These are phyloP conservation scores for Martensiomyces pterosporus DNA, from an alignment of 192 early-diverging fungal species.

Conservation along the genomic window DNA sequence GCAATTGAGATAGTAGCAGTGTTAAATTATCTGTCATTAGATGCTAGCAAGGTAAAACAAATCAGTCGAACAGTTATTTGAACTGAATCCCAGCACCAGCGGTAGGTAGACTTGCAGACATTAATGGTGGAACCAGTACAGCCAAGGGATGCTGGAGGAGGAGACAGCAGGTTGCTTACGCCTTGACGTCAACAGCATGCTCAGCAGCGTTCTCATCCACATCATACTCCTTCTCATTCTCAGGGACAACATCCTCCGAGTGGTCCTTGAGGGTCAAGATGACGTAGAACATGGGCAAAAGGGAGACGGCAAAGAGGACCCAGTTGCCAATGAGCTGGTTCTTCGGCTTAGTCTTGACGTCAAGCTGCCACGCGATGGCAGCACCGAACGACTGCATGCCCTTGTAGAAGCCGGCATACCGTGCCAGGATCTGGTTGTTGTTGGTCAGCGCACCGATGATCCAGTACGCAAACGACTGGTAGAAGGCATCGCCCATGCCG, in stretches of 20 bases:
- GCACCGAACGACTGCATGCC: slow-evolving; percentile 63
- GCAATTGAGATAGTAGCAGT: too few species aligned
- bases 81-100: too few species aligned
- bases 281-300: slow-evolving; percentile 34
- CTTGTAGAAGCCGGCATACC: slow-evolving; percentile 76
- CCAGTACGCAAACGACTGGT: slow-evolving; percentile 69
- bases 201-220: background rate
- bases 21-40: too few species aligned
- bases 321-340: background rate
- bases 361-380: slow-evolving; percentile 55
- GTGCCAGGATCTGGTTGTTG: slow-evolving; percentile 55
- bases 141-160: too few species aligned
- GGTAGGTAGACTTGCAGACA: too few species aligned
- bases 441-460: slow-evolving; percentile 72
- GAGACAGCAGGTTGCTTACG: too few species aligned
- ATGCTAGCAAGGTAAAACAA: too few species aligned
- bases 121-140: too few species aligned
- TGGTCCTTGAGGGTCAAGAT: slow-evolving; percentile 29
- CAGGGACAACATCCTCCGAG: background rate
- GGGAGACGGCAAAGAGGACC: slow-evolving; percentile 6
- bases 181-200: background rate
- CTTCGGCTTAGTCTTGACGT: background rate
- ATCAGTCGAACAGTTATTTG: too few species aligned
- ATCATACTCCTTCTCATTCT: slow-evolving; percentile 1
- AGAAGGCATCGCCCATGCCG: slow-evolving; percentile 67